Conservation (phyloP, 2,329 filamentous ascomycete species). For the Trichoderma koningii region DNA sequence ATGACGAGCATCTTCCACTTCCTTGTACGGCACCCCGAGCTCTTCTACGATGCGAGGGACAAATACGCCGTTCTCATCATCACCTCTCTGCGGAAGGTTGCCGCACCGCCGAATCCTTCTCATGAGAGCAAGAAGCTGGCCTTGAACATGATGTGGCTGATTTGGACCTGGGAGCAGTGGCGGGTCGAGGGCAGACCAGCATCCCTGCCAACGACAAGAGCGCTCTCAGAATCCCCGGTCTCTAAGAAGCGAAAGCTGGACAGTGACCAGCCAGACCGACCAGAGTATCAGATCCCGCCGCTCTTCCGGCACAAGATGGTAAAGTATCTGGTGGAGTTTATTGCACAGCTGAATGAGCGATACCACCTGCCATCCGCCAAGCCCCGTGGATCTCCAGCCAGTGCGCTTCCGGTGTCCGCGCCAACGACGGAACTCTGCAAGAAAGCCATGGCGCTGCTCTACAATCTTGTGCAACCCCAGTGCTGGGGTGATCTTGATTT, state of each 20-base stretch:
- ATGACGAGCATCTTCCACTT: constrained; percentile 98
- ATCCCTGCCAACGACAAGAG: constrained; percentile 36
- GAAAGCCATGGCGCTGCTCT: constrained; percentile 78
- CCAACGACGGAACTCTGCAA: constrained; percentile 77
- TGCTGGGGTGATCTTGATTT: constrained; percentile 93
- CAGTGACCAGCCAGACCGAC: constrained; percentile 57
- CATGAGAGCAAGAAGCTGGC: constrained; percentile 91
- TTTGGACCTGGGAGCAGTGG: constrained; percentile 90
- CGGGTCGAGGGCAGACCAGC: constrained; percentile 64
- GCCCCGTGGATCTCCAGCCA: constrained; percentile 55
- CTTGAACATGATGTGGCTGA: constrained; percentile 84
- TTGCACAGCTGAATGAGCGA: constrained; percentile 83
- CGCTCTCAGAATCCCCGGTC: constrained; percentile 68
- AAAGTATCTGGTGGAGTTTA: constrained; percentile 95
- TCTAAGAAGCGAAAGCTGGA: constrained; percentile 77
- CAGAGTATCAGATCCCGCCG: constrained; percentile 69
- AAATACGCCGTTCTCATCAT: constrained; percentile 90
- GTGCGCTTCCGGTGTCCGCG: constrained; percentile 52
- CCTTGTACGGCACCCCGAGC: constrained; percentile 83
- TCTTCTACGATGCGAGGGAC: constrained; percentile 94
- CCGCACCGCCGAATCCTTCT: constrained; percentile 77
- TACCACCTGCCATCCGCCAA: constrained; percentile 75
- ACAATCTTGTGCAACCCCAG: constrained; percentile 80
- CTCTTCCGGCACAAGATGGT: constrained; percentile 76
- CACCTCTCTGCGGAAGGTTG: constrained; percentile 83